A percentile compares a stretch with the other conserved stretches of the same genome.
Evolutionary conservation across 202 grass and related monocot genomes (phyloP).

Genomic region (Panicum hallii): DNA sequence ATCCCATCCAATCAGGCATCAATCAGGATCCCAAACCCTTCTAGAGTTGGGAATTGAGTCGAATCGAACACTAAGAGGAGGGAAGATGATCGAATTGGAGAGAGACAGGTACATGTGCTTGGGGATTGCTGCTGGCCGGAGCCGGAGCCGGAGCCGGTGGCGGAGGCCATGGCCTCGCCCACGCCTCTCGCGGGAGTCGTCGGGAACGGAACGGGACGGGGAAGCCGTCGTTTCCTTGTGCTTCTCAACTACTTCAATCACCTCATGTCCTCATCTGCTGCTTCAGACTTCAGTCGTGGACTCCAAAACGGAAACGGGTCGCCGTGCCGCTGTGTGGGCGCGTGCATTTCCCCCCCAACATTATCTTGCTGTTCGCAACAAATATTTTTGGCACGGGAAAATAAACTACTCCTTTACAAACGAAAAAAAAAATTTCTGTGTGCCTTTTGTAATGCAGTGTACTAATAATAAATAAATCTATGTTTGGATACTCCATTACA

Average conservation of each 20-base stretch:
- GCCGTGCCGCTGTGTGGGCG: background rate
- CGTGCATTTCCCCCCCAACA: background rate
- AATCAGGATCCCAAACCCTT: background rate
- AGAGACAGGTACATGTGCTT: background rate
- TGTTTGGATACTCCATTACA: too few relatives aligned
- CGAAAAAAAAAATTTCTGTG: background rate
- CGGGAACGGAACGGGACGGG: background rate
- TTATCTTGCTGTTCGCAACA: background rate
- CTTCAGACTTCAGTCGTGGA: background rate
- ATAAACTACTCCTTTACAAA: background rate
- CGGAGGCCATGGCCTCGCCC: constrained; percentile 28
- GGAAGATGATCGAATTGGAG: background rate
- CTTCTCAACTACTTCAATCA: background rate
- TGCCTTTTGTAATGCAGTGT: background rate
- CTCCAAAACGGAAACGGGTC: background rate
- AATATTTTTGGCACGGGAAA: background rate
- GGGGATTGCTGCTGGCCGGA: constrained; percentile 31
- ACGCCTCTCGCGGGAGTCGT: background rate
- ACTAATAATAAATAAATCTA: background rate
- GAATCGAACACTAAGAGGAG: background rate
- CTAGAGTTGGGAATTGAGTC: background rate
- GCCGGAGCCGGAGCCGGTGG: constrained; percentile 6
- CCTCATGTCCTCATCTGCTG: background rate
- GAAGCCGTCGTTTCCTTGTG: background rate
- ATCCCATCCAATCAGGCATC: background rate